These are phyloP conservation scores for Podila epigama DNA, from an alignment of 192 early-diverging fungal species.

Conservation along the genomic window DNA sequence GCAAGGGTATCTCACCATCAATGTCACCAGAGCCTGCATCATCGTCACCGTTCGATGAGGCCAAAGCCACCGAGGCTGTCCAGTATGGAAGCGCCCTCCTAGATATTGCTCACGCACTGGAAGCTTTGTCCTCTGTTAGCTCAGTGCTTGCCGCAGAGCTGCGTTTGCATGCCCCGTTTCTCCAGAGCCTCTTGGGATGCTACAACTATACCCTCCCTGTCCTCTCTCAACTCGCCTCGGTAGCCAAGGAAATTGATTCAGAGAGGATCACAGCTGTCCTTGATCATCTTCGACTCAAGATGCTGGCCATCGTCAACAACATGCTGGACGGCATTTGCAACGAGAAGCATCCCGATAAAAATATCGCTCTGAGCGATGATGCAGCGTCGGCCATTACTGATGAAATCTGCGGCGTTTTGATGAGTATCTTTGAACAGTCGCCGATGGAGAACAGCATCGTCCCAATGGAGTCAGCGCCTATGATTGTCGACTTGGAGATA, in stretches of 20 bases:
- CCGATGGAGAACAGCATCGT: conserved; percentile 61
- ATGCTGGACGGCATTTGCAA: conserved; percentile 61
- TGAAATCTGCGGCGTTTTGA: conserved; percentile 56
- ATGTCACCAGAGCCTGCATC: conserved; percentile 10
- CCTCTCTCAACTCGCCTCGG: conserved; percentile 13
- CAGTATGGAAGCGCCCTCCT: conserved; percentile 35
- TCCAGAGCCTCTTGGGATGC: conserved; percentile 34
- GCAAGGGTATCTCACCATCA: conserved; percentile 4
- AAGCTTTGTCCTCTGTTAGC: conserved; percentile 45
- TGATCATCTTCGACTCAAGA: conserved; percentile 54
- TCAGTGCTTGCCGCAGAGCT: conserved; percentile 29
- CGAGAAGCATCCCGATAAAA: conserved; percentile 32
- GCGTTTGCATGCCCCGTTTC: conserved; percentile 22
- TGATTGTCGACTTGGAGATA: conserved; percentile 86
- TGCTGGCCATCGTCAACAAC: conserved; percentile 60
- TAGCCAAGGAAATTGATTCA: not conserved
- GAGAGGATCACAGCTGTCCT: conserved; percentile 24
- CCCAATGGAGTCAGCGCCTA: conserved; percentile 77
- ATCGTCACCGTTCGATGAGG: conserved; percentile 4
- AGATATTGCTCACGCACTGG: conserved; percentile 42
- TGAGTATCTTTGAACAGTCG: conserved; percentile 70
- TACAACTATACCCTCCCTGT: conserved; percentile 43
- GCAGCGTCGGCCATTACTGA: conserved; percentile 32
- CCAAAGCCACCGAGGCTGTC: conserved; percentile 16
- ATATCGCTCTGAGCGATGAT: conserved; percentile 18